Evolutionary conservation across 2,329 filamentous ascomycete species (phyloP).

Genomic region (Rachicladosporium sp.): DNA sequence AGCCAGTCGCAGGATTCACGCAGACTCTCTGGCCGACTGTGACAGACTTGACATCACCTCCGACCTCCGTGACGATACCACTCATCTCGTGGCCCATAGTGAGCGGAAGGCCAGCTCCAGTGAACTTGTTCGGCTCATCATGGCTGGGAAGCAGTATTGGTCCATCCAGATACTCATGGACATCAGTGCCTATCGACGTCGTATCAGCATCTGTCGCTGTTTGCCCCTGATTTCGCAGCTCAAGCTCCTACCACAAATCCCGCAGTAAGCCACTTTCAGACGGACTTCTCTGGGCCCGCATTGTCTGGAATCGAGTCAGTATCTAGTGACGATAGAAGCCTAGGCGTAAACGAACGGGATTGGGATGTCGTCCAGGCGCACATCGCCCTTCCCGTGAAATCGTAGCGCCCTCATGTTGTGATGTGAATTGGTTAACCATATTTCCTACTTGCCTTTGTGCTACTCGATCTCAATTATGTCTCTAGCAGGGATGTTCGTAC

Average conservation of each 20-base stretch:
- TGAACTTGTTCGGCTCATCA: conserved; percentile 7
- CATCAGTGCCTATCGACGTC: conserved; percentile 5
- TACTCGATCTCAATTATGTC: too few relatives aligned
- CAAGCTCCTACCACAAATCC: conserved; percentile 9
- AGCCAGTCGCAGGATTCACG: conserved; percentile 9
- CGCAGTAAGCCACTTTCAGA: conserved; percentile 9
- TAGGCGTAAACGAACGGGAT: conserved; percentile 6
- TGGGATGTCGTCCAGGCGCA: conserved; percentile 11
- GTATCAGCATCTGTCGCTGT: too few relatives aligned
- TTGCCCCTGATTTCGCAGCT: too few relatives aligned
- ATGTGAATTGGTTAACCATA: too few relatives aligned
- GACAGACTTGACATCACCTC: conserved; percentile 11
- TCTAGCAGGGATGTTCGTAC: too few relatives aligned
- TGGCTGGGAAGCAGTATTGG: conserved; percentile 9
- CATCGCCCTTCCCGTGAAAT: conserved; percentile 13
- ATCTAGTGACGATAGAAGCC: not conserved
- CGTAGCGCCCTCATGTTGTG: conserved; percentile 11
- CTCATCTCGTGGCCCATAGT: conserved; percentile 11
- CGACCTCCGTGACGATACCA: conserved; percentile 8
- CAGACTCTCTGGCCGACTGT: conserved; percentile 8
- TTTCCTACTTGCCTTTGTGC: too few relatives aligned
- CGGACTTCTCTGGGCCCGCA: conserved; percentile 8
- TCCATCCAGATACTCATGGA: conserved; percentile 15
- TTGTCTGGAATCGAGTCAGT: not conserved
- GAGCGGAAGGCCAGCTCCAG: conserved; percentile 7